Conservation (phyloP, 2,329 filamentous ascomycete genomes). For the Tolypocladium endophyticum region DNA sequence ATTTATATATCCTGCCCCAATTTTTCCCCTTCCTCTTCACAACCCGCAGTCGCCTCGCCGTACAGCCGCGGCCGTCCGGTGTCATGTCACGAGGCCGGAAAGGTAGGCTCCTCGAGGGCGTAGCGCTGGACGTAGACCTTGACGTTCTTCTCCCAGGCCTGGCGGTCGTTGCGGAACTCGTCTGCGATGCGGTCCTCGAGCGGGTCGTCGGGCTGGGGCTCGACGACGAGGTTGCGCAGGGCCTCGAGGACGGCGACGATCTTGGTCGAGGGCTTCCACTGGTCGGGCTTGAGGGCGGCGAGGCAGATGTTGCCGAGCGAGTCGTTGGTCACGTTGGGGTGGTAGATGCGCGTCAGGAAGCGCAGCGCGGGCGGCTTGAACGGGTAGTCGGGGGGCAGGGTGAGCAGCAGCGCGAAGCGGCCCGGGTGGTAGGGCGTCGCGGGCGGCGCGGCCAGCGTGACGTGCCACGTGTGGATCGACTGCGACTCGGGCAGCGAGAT, state of each 20-base stretch:
- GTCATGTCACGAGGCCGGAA: conserved; percentile 12
- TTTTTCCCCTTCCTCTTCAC: background rate
- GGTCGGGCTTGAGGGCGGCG: conserved; percentile 68
- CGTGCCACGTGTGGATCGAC: conserved; percentile 42
- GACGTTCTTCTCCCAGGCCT: conserved; percentile 64
- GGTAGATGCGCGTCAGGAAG: conserved; percentile 87
- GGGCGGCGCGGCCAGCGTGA: conserved; percentile 34
- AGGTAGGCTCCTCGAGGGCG: conserved; percentile 39
- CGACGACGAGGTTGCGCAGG: conserved; percentile 60
- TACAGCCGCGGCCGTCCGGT: background rate
- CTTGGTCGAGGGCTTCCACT: conserved; percentile 85
- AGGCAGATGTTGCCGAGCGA: conserved; percentile 77
- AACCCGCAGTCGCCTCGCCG: background rate
- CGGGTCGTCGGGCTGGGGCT: conserved; percentile 82
- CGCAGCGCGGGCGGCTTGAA: conserved; percentile 76
- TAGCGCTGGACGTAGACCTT: conserved; percentile 65
- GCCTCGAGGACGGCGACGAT: conserved; percentile 68
- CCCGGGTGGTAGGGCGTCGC: conserved; percentile 49
- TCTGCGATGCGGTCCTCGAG: conserved; percentile 81
- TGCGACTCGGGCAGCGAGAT: conserved; percentile 34
- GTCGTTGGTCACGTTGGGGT: conserved; percentile 90
- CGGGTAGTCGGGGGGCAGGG: conserved; percentile 71
- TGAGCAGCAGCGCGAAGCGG: conserved; percentile 61
- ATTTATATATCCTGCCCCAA: background rate
- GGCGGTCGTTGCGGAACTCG: conserved; percentile 60